Evolutionary conservation across 139 green algal genomes (phyloP).

Genomic region (Protoeuglena noctilucae): DNA sequence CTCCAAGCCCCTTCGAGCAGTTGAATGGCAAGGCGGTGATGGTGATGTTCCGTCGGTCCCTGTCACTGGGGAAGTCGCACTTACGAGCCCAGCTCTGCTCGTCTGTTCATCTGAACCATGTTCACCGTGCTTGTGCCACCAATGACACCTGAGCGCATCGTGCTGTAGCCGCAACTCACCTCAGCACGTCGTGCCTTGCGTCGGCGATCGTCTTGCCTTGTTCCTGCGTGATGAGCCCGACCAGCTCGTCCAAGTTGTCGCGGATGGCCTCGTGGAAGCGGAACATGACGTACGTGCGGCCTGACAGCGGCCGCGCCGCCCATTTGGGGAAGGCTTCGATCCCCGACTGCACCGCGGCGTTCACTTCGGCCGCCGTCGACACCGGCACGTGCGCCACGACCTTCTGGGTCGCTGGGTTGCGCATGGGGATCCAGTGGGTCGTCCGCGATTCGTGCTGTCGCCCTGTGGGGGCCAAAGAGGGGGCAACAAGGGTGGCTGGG

Average conservation of each 20-base stretch:
- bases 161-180: too few relatives aligned
- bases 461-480: too few relatives aligned
- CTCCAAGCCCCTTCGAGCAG: conserved; percentile 35
- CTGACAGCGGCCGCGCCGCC: conserved; percentile 52
- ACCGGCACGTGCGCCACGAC: conserved; percentile 61
- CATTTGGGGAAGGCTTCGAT: conserved; percentile 68
- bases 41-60: not conserved
- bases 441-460: too few relatives aligned
- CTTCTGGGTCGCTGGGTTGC: conserved; percentile 78
- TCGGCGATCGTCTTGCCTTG: conserved; percentile 93
- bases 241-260: conserved; percentile 76
- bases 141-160: too few relatives aligned
- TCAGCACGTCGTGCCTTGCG: conserved; percentile 80
- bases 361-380: conserved; percentile 64
- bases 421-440: too few relatives aligned
- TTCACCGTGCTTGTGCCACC: conserved; percentile 22
- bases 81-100: not conserved
- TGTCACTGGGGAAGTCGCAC: not conserved
- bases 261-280: conserved; percentile 77
- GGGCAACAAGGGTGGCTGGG: too few relatives aligned
- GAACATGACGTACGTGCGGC: conserved; percentile 72
- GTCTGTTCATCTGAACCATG: conserved; percentile 1
- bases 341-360: conserved; percentile 59
- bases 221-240: conserved; percentile 62
- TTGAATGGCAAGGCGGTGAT: not conserved